Base-by-base conservation (phyloP, 1,284 basidiomycete species). In the Ustilago hordei region DNA sequence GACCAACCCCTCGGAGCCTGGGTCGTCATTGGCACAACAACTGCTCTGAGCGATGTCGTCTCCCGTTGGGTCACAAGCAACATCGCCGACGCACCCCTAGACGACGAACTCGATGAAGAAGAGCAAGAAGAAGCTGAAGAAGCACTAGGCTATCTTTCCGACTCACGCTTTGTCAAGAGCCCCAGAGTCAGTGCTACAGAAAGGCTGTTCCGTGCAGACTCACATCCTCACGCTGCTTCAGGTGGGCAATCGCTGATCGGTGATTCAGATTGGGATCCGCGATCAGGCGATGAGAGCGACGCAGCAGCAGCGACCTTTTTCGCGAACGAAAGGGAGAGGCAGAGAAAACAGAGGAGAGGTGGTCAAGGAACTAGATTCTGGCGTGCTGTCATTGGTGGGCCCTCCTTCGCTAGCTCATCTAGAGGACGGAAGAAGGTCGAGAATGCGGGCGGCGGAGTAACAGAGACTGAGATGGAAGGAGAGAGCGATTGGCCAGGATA, bases 21-120 rank as follows among this genome's bases (percentile, higher is more conserved):
- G 93, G 91, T 93, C 3, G 89, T 91, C 9, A 91, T 95, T 55
- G 93, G 91, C 0, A 93, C 91, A 17, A 93, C 92, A 56, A 95
- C 93, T 1, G 79, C 83, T 2, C 63, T 81, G 19, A 78, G 77
- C 59, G 84, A 85, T 55, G 69, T 78, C 2, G 75, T 85, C 13
- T 82, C 80, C 2, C 72, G 84, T n/a, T 85, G 83, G 84, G 78
- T 85, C 15, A 84, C 83, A 15, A 83, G 80, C 73, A 85, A 85
- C 57, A 84, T 85, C 34, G 82, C 82, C 47, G 81, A 85, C 45
- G 72, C 77, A 19, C 71, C 73, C 13, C 59, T 74, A 31, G 80
- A 71, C 5, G 72, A 67, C 53, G 72, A 73, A 60, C 38, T 66
- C 15, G 75, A 75, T 39, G 73, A 75, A 1, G 62, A 76, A 41